phyloP scores from a whole-genome alignment of 1,284 basidiomycete genomes.

The Amylostereum areolatum region DNA sequence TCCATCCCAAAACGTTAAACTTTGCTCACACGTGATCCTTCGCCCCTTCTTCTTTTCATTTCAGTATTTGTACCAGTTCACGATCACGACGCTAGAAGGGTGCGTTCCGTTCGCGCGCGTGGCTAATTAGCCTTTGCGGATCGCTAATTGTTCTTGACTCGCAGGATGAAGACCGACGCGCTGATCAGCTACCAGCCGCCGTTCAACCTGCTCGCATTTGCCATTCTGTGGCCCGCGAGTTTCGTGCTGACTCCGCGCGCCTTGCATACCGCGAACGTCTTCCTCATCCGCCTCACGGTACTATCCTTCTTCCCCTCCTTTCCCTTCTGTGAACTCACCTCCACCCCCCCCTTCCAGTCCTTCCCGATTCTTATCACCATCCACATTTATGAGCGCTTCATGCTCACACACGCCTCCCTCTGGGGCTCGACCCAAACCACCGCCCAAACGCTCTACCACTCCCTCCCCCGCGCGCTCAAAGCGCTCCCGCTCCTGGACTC shows the following conservation, averaged over 20 bases:
- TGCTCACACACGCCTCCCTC: conserved; percentile 42
- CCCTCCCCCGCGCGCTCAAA: conserved; percentile 63
- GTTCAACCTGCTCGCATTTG: conserved; percentile 76
- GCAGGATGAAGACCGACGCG: conserved; percentile 79
- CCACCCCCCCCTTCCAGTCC: conserved; percentile 31
- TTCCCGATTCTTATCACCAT: conserved; percentile 79
- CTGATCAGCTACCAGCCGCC: conserved; percentile 90
- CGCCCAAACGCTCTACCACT: conserved; percentile 53
- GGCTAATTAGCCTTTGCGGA: too few species aligned
- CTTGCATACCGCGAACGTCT: conserved; percentile 77
- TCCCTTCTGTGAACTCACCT: not conserved
- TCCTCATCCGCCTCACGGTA: conserved; percentile 74
- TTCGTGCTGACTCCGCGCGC: conserved; percentile 66
- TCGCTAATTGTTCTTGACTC: conserved; percentile 1
- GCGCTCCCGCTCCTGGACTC: conserved; percentile 68
- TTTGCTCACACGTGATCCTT: not conserved
- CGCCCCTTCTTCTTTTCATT: conserved; percentile 1
- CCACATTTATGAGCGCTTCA: conserved; percentile 73
- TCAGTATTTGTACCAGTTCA: conserved; percentile 83
- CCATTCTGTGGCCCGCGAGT: conserved; percentile 72
- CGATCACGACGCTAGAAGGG: conserved; percentile 87
- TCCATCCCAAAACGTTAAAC: not conserved
- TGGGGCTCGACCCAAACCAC: conserved; percentile 45
- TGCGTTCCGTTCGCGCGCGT: conserved; percentile 22
- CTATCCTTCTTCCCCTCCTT: conserved; percentile 8